These are phyloP conservation scores for Wickerhamomyces kurtzmanii DNA, from an alignment of 805 yeast genomes.

Conservation along the genomic window DNA sequence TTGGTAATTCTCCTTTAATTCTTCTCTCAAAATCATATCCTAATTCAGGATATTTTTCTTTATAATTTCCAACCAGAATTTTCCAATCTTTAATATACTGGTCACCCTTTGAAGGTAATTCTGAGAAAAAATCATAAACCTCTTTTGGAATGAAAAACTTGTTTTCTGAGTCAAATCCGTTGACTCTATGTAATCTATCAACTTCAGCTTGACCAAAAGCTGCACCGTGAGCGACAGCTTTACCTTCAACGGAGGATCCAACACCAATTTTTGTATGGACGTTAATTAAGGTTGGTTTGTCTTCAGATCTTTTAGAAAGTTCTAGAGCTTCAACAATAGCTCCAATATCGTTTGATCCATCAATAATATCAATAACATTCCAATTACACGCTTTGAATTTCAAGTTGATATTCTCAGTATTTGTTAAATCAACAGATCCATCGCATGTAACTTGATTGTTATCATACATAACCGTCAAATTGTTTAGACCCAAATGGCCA, in stretches of 20 bases:
- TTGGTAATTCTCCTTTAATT: conserved; percentile 18
- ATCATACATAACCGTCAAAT: conserved; percentile 25
- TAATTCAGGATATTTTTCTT: conserved; percentile 16
- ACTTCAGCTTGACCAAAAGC: conserved; percentile 23
- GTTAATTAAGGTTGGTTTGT: conserved; percentile 26
- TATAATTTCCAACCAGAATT: conserved; percentile 12
- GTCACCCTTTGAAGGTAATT: conserved; percentile 15
- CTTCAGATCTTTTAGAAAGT: conserved; percentile 17
- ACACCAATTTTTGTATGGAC: conserved; percentile 24
- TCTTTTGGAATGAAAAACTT: conserved; percentile 16
- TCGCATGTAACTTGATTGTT: conserved; percentile 27
- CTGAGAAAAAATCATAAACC: conserved; percentile 21
- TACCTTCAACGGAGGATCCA: conserved; percentile 20
- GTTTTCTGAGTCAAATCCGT: conserved; percentile 13
- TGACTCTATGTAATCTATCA: conserved; percentile 10
- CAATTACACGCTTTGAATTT: conserved; percentile 25
- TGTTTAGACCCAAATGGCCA: conserved; percentile 26
- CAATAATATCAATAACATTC: conserved; percentile 23
- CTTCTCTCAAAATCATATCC: conserved; percentile 17
- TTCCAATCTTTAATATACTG: conserved; percentile 15
- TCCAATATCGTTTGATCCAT: conserved; percentile 21
- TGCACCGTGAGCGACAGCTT: conserved; percentile 25
- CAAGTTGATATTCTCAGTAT: conserved; percentile 22
- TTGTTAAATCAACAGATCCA: conserved; percentile 24
- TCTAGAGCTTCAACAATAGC: conserved; percentile 23